phyloP scores from a whole-genome alignment of 2,329 filamentous ascomycete genomes.

The Mycogone perniciosa region DNA sequence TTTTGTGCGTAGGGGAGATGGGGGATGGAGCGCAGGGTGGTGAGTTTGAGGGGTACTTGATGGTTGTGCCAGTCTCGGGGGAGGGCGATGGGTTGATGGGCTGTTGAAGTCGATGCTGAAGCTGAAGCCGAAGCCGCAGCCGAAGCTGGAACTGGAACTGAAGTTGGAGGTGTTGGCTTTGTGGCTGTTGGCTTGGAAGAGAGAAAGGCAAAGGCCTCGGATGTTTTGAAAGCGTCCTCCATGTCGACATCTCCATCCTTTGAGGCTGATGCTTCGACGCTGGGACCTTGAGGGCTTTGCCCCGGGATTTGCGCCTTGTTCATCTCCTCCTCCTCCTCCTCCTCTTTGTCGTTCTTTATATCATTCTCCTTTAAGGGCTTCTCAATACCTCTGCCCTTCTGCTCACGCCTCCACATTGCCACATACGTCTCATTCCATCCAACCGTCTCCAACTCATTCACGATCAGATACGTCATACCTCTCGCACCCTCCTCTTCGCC shows the following conservation, averaged over 20 bases:
- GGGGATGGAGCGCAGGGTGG: conserved; percentile 42
- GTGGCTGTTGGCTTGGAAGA: conserved; percentile 10
- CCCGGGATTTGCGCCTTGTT: background rate
- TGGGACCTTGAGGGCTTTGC: background rate
- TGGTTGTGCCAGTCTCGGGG: conserved; percentile 37
- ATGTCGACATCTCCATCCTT: conserved; percentile 17
- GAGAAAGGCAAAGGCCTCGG: conserved; percentile 32
- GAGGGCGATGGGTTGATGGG: conserved; percentile 27
- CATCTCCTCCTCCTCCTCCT: conserved; percentile 2
- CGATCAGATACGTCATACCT: conserved; percentile 38
- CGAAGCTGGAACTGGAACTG: background rate
- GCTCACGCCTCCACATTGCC: conserved; percentile 15
- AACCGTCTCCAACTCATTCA: conserved; percentile 39
- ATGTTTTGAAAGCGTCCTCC: conserved; percentile 32
- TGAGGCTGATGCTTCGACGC: background rate
- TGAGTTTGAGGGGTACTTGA: conserved; percentile 44
- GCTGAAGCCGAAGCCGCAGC: background rate
- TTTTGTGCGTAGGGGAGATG: conserved; percentile 51
- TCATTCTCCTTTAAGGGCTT: background rate
- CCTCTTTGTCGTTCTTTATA: background rate
- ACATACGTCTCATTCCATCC: conserved; percentile 42
- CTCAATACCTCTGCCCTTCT: conserved; percentile 5
- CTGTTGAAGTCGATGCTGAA: background rate
- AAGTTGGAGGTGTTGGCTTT: background rate
- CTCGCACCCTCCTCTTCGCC: background rate